Base-by-base conservation (phyloP, 2,329 filamentous ascomycete genomes). In the Stachybotrys echinatus region DNA sequence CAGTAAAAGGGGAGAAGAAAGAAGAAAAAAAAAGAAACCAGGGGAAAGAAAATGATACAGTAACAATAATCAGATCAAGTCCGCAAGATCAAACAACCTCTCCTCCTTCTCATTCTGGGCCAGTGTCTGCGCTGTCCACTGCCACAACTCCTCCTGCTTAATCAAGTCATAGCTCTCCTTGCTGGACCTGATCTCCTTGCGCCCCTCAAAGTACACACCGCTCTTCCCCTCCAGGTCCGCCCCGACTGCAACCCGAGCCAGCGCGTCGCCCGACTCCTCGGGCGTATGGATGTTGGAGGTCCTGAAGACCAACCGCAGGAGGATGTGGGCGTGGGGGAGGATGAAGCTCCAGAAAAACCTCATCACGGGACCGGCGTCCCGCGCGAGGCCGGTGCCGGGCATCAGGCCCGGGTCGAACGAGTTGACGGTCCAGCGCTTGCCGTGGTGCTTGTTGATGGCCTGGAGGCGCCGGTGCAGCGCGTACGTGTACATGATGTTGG, bases 91-190 rank as follows among this genome's bases (percentile, higher is more conserved):
- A 34, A 46, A 46, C 4, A 21, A 18, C 19, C 18, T 20, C 27
- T 19, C 19, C 23, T 46, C 44, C n/a, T 18, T 39, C 6, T 48
- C 39, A 5, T 10, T 20, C 39, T 27, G 8, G 12, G 47, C 38
- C 19, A 48, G 21, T 17, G 23, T 27, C 14, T 55, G 44, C 0
- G 39, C 20, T 12, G 50, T 52, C 50, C 50, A 52, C 43, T 47
- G 38, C 50, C 50, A 52, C 21, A 52, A 42, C 23, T 52, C 50
- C 10, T 52, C 50, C 22, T 52, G 50, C 42, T 52, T 52, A 23
- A 23, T 23, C 20, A 14, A 6, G 10, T 43, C 43, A n/a, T 52
- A 52, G 27, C 47, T 49, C 21, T 47, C 50, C 14, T 44, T 27
- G 31, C 50, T 52, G 4, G 50, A 52, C 7, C 42, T 18, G 12